Evolutionary conservation across 352 stramenopile genomes (phyloP).

Genomic region (Phytopythium vexans): DNA sequence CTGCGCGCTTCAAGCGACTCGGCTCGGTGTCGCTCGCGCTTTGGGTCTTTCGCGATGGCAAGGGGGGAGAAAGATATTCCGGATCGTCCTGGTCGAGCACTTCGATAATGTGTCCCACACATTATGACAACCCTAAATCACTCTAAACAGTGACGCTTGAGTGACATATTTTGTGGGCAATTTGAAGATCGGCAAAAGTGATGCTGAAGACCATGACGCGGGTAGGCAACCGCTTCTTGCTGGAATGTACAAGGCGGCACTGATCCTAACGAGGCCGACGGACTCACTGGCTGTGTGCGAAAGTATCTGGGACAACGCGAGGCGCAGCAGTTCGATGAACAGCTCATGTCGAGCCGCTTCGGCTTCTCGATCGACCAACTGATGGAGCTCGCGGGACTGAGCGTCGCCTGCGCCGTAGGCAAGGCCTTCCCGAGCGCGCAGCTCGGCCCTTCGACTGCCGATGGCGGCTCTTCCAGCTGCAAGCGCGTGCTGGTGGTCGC

Average conservation of each 20-base stretch:
- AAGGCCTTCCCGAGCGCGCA: constrained; percentile 49
- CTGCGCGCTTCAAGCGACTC: too few species aligned
- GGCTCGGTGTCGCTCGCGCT: too few species aligned
- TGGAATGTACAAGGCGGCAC: background rate
- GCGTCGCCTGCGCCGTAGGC: constrained; percentile 89
- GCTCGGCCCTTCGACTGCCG: background rate
- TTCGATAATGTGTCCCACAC: too few species aligned
- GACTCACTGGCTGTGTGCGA: background rate
- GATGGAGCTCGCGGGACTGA: constrained; percentile 98
- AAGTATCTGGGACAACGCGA: constrained; percentile 73
- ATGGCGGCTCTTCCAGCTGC: constrained; percentile 2
- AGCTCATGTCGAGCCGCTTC: constrained; percentile 84
- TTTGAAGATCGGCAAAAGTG: constrained; percentile 1
- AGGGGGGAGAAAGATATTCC: constrained; percentile 1
- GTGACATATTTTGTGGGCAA: background rate
- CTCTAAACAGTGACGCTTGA: too few species aligned
- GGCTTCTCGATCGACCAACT: constrained; percentile 96
- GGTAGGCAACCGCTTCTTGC: background rate
- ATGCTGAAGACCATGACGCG: constrained; percentile 9
- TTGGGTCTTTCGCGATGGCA: too few species aligned
- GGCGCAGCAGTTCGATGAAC: constrained; percentile 82
- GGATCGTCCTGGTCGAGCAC: too few species aligned
- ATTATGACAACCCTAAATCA: too few species aligned
- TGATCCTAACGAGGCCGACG: background rate
- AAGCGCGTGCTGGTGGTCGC: constrained; percentile 90